A percentile compares a stretch with the other conserved stretches of the same genome.
These are phyloP conservation scores for Phellopilus nigrolimitatus DNA, from an alignment of 1,284 basidiomycete species.

Conservation along the genomic window DNA sequence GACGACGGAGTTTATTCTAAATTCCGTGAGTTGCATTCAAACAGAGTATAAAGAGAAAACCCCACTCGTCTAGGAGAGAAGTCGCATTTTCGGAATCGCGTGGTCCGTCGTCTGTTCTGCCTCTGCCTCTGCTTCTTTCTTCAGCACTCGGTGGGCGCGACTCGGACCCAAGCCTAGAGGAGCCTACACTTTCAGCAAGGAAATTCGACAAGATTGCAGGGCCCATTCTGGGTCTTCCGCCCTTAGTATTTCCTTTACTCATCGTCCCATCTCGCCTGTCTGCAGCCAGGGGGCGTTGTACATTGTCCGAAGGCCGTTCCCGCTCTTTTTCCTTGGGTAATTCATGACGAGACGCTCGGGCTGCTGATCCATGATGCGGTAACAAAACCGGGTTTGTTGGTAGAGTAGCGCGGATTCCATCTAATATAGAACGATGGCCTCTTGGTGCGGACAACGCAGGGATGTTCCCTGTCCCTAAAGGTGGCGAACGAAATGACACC, in stretches of 20 bases:
- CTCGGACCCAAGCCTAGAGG: constrained; percentile 36
- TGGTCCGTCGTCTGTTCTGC: constrained; percentile 35
- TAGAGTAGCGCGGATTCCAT: constrained; percentile 57
- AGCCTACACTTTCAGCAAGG: constrained; percentile 40
- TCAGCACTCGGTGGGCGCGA: constrained; percentile 30
- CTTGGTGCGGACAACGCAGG: constrained; percentile 60
- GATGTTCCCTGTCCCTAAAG: constrained; percentile 32
- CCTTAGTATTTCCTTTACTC: constrained; percentile 47
- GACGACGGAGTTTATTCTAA: constrained; percentile 73
- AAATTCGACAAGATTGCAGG: constrained; percentile 65
- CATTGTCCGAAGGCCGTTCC: too few species aligned
- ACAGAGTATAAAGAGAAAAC: neutral
- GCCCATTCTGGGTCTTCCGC: constrained; percentile 53
- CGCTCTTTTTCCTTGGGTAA: constrained; percentile 14
- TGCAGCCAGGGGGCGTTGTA: constrained; percentile 17
- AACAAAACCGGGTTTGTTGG: constrained; percentile 32
- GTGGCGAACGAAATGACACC: constrained; percentile 47
- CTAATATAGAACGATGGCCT: constrained; percentile 60
- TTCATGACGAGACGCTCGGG: constrained; percentile 27
- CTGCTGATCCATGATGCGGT: constrained; percentile 33
- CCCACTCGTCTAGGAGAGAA: constrained; percentile 70
- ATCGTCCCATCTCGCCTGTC: constrained; percentile 44
- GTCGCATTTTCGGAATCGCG: constrained; percentile 43
- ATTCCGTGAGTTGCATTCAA: constrained; percentile 5
- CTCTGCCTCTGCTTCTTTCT: constrained; percentile 41